These are phyloP conservation scores for Basidiobolus meristosporus DNA, from an alignment of 371 early-diverging fungal genomes.

Conservation along the genomic window DNA sequence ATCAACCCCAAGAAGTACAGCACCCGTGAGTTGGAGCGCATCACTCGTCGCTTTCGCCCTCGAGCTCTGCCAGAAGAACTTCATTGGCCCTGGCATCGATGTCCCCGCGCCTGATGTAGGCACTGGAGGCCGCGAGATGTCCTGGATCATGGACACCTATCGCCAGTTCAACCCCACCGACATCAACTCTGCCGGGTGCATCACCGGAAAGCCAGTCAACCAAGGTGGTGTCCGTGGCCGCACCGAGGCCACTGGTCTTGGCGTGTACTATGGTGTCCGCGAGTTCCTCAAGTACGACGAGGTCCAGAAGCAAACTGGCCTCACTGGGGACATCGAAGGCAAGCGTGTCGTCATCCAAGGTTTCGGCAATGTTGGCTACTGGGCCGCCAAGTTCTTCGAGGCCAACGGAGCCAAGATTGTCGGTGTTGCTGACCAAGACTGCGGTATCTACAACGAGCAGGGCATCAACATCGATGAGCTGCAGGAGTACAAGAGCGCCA, in stretches of 20 bases:
- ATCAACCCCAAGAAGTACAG: slow-evolving; percentile 66
- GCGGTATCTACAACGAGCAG: slow-evolving; percentile 37
- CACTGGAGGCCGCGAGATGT: slow-evolving; percentile 72
- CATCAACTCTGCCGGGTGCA: slow-evolving; percentile 69
- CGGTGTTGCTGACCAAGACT: slow-evolving; percentile 61
- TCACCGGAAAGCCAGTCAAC: slow-evolving; percentile 75
- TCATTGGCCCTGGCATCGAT: no score
- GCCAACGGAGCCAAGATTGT: slow-evolving; percentile 63
- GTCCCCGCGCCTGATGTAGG: slow-evolving; percentile 91
- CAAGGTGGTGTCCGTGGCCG: slow-evolving; percentile 82
- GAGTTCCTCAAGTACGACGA: slow-evolving; percentile 69
- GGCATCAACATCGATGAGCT: slow-evolving; percentile 57
- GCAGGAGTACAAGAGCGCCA: slow-evolving; percentile 35
- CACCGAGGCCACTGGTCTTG: slow-evolving; percentile 78
- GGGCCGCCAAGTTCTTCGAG: slow-evolving; percentile 76
- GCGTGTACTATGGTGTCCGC: slow-evolving; percentile 71
- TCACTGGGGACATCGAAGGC: slow-evolving; percentile 45
- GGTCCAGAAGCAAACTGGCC: slow-evolving; percentile 54
- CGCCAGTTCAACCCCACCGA: slow-evolving; percentile 70
- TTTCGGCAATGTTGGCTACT: slow-evolving; percentile 84
- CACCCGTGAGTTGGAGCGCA: no score
- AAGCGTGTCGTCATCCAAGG: slow-evolving; percentile 62
- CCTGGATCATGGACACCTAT: slow-evolving; percentile 84
- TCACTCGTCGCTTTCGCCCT: slow-evolving; percentile 79
- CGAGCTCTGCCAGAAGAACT: slow-evolving; percentile 81